A percentile compares a stretch with the other conserved stretches of the same genome.
Conservation (phyloP, 2,329 filamentous ascomycete species). For the Talaromyces pinophilus region DNA sequence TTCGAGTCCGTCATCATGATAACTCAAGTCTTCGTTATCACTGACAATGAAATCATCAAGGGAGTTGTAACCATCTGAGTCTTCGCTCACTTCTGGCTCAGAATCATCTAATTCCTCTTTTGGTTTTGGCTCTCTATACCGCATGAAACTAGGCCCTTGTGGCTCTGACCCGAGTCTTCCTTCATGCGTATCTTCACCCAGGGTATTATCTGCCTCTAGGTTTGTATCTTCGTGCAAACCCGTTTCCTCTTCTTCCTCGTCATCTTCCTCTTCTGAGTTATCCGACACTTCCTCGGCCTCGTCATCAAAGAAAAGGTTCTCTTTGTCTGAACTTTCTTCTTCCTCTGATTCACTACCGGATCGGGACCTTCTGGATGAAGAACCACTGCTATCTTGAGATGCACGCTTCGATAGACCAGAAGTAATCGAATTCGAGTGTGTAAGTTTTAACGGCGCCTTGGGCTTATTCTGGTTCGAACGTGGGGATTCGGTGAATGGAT, state of each 20-base stretch:
- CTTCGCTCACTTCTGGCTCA: conserved; percentile 28
- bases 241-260: conserved; percentile 30
- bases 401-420: conserved; percentile 20
- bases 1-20: conserved; percentile 33
- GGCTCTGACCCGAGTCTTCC: not conserved
- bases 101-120: conserved; percentile 29
- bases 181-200: not conserved
- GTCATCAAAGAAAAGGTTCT: conserved; percentile 24
- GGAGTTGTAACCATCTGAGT: conserved; percentile 38
- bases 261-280: conserved; percentile 29
- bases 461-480: conserved; percentile 7
- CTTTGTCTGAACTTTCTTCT: conserved; percentile 24
- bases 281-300: conserved; percentile 25
- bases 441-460: conserved; percentile 17
- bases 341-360: conserved; percentile 26
- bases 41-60: conserved; percentile 46
- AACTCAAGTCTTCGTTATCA: conserved; percentile 43
- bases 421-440: conserved; percentile 23
- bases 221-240: conserved; percentile 28
- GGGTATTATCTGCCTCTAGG: conserved; percentile 20
- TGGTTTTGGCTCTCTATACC: conserved; percentile 18
- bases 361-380: conserved; percentile 28
- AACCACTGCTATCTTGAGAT: conserved; percentile 19
- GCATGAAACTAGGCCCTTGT: conserved; percentile 15
- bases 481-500: not conserved